A percentile compares a stretch with the other conserved stretches of the same genome.
phyloP scores from a whole-genome alignment of 164 flowering plant species.

The Brasenia schreberi region DNA sequence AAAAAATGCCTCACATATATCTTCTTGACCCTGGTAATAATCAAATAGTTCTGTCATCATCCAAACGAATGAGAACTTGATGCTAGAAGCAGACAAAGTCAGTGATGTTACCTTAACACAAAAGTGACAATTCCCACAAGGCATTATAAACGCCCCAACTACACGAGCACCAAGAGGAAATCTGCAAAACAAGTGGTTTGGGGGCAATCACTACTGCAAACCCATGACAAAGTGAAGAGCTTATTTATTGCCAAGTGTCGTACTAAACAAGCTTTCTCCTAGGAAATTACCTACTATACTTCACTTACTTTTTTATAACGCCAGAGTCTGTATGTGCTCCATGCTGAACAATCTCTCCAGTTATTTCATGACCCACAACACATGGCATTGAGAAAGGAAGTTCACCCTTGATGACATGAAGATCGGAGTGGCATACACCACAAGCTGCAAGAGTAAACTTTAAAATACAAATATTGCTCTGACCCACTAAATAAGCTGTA shows the following conservation, averaged over 20 bases:
- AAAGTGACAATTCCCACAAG: conserved; percentile 83
- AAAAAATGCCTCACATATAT: conserved; percentile 86
- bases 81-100: background rate
- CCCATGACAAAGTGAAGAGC: too few species aligned
- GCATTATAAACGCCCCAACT: conserved; percentile 97
- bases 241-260: too few species aligned
- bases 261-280: background rate
- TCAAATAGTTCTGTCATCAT: background rate
- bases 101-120: conserved; percentile 59
- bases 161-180: conserved; percentile 85
- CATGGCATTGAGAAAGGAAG: conserved; percentile 90
- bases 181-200: conserved; percentile 21
- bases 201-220: too few species aligned
- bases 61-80: background rate
- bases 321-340: conserved; percentile 62
- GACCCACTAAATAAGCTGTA: too few species aligned
- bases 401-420: conserved; percentile 96
- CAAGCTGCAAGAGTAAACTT: conserved; percentile 46
- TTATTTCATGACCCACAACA: conserved; percentile 93
- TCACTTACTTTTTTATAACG: conserved; percentile 43
- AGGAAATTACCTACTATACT: background rate
- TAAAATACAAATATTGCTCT: background rate
- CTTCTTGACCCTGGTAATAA: conserved; percentile 78
- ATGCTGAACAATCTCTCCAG: conserved; percentile 94
- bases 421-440: conserved; percentile 98